Evolutionary conservation across 1,139 yeast species (phyloP).

Genomic region (Torulaspora globosa): DNA sequence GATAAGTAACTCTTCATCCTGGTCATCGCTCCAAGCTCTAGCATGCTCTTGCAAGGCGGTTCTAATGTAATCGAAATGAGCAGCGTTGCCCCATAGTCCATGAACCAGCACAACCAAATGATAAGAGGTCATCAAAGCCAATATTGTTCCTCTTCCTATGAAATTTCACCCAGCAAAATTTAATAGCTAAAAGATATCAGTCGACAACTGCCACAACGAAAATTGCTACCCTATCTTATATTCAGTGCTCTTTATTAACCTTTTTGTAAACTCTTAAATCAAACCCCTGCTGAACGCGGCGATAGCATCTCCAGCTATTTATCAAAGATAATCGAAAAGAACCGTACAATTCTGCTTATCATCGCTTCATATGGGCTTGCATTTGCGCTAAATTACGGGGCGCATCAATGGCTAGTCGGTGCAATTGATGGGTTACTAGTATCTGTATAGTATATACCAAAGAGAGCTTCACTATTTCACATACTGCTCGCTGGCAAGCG

Average conservation of each 20-base stretch:
- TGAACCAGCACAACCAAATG: constrained; percentile 73
- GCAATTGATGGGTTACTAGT: too few relatives aligned
- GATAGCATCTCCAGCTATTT: background rate
- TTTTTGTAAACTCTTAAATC: background rate
- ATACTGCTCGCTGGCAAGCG: too few relatives aligned
- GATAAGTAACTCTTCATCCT: constrained; percentile 43
- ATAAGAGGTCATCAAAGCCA: constrained; percentile 23
- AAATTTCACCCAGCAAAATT: background rate
- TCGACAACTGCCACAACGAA: background rate
- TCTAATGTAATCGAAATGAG: constrained; percentile 60
- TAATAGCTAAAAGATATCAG: background rate
- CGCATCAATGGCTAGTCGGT: too few relatives aligned
- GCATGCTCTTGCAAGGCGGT: constrained; percentile 39
- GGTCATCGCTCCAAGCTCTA: constrained; percentile 2
- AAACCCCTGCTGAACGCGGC: background rate
- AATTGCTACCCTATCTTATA: too few relatives aligned
- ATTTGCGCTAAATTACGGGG: too few relatives aligned
- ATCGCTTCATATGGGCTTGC: background rate
- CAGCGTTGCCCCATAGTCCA: constrained; percentile 79
- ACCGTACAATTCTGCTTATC: background rate
- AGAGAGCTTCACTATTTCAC: too few relatives aligned
- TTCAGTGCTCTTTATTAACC: background rate
- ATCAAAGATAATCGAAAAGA: background rate
- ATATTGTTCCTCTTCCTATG: background rate
- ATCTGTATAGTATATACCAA: too few relatives aligned